These are phyloP conservation scores for Balakata baccata DNA, from an alignment of 345 rosid genomes.

Conservation along the genomic window DNA sequence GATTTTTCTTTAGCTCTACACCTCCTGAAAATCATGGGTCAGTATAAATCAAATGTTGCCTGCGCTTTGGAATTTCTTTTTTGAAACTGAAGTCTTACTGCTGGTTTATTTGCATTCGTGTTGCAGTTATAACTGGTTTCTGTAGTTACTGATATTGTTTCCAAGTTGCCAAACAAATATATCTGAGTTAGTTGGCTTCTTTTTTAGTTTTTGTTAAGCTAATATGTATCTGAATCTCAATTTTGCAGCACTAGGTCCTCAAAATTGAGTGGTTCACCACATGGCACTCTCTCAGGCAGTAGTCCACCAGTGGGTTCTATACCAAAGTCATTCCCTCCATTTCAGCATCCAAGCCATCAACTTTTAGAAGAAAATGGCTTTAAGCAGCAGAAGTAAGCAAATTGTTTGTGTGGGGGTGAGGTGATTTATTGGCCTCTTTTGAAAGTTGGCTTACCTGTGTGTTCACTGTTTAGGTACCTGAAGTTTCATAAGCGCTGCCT, in stretches of 20 bases:
- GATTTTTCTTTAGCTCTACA: conserved; percentile 91
- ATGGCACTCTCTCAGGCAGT: conserved; percentile 60
- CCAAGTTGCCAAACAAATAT: not conserved
- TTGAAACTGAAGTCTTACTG: not conserved
- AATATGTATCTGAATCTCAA: conserved; percentile 20
- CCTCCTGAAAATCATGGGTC: conserved; percentile 91
- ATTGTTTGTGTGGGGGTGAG: conserved; percentile 4
- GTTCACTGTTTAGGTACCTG: conserved; percentile 58
- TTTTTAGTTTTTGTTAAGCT: not conserved
- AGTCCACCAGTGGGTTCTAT: conserved; percentile 96
- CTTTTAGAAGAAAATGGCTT: conserved; percentile 95
- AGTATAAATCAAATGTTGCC: conserved; percentile 33
- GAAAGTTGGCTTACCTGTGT: conserved; percentile 28
- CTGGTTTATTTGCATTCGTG: not conserved
- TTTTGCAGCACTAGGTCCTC: conserved; percentile 64
- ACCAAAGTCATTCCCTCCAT: conserved; percentile 88
- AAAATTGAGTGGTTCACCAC: conserved; percentile 81
- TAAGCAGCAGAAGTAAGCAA: conserved; percentile 85
- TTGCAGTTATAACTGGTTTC: conserved; percentile 10
- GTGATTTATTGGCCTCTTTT: not conserved
- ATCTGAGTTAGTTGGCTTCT: not conserved
- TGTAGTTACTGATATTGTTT: conserved; percentile 1
- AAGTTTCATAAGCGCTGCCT: conserved; percentile 91
- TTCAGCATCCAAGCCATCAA: conserved; percentile 97
- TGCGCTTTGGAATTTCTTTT: not conserved